phyloP scores from a whole-genome alignment of 177 flowering plant species.

The Vitis hybrid region DNA sequence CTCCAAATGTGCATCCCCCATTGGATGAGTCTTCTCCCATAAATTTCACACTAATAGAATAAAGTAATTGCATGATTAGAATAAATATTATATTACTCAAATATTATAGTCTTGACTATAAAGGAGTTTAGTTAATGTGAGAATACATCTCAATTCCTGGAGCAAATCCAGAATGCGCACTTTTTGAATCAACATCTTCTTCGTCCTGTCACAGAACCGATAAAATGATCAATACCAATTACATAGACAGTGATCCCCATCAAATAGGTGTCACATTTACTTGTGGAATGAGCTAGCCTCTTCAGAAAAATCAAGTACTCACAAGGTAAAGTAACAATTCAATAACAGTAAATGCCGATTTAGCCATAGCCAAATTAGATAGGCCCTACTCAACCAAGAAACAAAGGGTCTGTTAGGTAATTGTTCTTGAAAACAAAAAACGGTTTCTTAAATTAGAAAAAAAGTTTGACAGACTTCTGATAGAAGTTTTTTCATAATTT shows the following conservation, averaged over 20 bases:
- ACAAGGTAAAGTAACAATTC: no score
- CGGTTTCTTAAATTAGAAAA: no score
- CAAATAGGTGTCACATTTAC: no score
- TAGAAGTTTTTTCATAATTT: no score
- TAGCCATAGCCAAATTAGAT: no score
- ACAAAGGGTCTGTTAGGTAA: no score
- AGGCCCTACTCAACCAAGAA: no score
- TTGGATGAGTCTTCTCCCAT: neutral
- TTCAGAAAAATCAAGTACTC: no score
- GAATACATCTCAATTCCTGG: constrained; percentile 5
- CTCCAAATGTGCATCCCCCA: constrained; percentile 1
- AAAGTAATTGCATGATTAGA: neutral
- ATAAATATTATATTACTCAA: neutral
- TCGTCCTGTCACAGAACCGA: constrained; percentile 7
- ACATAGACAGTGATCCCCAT: neutral
- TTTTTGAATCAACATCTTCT: neutral
- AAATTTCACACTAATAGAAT: constrained; percentile 2
- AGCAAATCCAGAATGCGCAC: neutral
- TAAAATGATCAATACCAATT: constrained; percentile 1
- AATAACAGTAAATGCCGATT: no score
- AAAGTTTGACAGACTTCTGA: no score
- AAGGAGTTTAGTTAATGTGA: neutral
- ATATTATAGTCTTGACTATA: neutral
- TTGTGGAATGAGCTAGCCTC: no score
- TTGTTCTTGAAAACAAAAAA: no score